Evolutionary conservation across 495 filamentous ascomycete species (phyloP).

Genomic region (Staphylotrichum tortipilum): DNA sequence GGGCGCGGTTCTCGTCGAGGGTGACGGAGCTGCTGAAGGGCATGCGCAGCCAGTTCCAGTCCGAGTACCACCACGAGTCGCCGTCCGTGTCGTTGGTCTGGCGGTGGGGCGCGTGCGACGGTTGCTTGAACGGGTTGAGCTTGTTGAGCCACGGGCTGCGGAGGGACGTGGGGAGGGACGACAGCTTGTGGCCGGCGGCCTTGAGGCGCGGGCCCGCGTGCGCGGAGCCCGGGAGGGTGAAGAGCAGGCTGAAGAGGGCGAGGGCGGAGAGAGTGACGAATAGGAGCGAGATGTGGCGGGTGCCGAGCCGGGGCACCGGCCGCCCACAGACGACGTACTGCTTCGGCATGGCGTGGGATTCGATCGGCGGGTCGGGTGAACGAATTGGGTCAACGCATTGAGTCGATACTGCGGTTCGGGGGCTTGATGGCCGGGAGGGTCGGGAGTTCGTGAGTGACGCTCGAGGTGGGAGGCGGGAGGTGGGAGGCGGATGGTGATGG

Average conservation of each 20-base stretch:
- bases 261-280: constrained; percentile 35
- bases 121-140: constrained; percentile 53
- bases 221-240: constrained; percentile 38
- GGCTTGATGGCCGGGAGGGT: too few relatives aligned
- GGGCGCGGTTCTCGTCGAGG: constrained; percentile 74
- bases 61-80: constrained; percentile 74
- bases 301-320: constrained; percentile 33
- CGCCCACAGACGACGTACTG: constrained; percentile 40
- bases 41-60: constrained; percentile 73
- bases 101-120: constrained; percentile 64
- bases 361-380: too few relatives aligned
- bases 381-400: too few relatives aligned
- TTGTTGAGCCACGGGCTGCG: constrained; percentile 36
- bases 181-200: constrained; percentile 28
- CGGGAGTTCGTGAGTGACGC: too few relatives aligned
- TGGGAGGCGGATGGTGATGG: too few relatives aligned
- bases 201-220: constrained; percentile 29
- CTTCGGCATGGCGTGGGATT: constrained; percentile 38
- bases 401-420: too few relatives aligned
- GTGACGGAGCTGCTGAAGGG: constrained; percentile 84
- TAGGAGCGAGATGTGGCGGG: constrained; percentile 39
- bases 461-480: too few relatives aligned
- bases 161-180: constrained; percentile 36
- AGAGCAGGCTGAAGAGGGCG: constrained; percentile 39
- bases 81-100: constrained; percentile 71